Evolutionary conservation across 1,284 basidiomycete species (phyloP), one percentile per base, ranked within the genome.

Genomic region (Trametes versicolor): DNA sequence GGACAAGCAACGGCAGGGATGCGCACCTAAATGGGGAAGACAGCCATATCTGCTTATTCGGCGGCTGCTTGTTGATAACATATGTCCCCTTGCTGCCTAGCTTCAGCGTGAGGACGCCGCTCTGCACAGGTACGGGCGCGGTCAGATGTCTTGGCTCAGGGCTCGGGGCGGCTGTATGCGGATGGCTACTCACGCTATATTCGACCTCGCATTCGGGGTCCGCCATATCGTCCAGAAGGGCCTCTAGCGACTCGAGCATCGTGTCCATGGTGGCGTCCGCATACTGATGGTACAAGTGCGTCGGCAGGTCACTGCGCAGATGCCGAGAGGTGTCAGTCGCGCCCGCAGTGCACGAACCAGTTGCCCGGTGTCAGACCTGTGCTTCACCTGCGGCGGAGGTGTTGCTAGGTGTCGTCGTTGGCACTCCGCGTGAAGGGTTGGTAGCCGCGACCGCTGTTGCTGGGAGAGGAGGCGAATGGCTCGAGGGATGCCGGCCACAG

Each of bases 51-150:
- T 99, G 98, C 79, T 96, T 96, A 77, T 99, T 99, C 6, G 98
- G 97, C 10, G 97, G 97, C 79, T 99, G 97, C 83, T 99, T 99
- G 82, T 99, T 99, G 81, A 99, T 94, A 47, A 99, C 97, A 81
- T 98, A 99, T n/a, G 95, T 99, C 21, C 97, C 97, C 67, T 92
- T 83, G 9, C 86, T 82, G 39, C 93, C 96, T 21, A 98, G 83
- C 53, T 85, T 84, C 57, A 99, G 86, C 2, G 95, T 99, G 64
- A 99, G 81, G 36, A 99, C 97, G 27, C 97, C 97, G 70, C 90
- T 88, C 93, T 95, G 75, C 17, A 62, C n/a, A 43, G n/a, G 51
- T 6, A 36, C 21, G 47, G 48, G 56, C 54, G 27, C 52, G 51
- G 23, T 39, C 45, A 81, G 67, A 57, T 27, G 63, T 50, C 32